phyloP scores from a whole-genome alignment of 2,329 filamentous ascomycete genomes.

The Emmonsia crescens region DNA sequence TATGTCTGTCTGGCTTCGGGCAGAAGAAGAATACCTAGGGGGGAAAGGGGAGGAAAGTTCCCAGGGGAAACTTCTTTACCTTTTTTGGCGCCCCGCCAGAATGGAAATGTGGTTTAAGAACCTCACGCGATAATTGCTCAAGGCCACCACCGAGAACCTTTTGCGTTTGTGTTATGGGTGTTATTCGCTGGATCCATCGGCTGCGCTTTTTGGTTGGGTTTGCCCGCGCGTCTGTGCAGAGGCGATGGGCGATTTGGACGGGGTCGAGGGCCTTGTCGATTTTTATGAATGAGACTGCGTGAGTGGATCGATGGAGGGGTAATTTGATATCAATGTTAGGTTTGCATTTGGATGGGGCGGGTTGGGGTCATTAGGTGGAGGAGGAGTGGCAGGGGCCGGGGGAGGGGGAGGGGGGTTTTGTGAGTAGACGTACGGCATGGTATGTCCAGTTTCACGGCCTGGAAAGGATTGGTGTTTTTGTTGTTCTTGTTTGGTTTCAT shows the following conservation, averaged over 20 bases:
- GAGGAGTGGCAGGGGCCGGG: too few relatives aligned
- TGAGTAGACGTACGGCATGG: constrained; percentile 30
- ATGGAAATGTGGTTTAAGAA: constrained; percentile 51
- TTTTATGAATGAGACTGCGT: constrained; percentile 48
- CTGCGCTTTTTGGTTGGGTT: constrained; percentile 43
- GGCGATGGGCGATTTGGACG: constrained; percentile 46
- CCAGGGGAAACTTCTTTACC: constrained; percentile 28
- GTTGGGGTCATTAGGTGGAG: not conserved
- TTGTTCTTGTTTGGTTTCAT: constrained; percentile 34
- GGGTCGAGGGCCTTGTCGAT: constrained; percentile 47
- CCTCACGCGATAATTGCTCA: constrained; percentile 44
- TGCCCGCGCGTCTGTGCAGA: constrained; percentile 46
- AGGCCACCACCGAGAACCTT: constrained; percentile 49
- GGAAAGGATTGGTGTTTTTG: constrained; percentile 39
- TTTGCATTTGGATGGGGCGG: constrained; percentile 15
- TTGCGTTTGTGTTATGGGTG: constrained; percentile 47
- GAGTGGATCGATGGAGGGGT: constrained; percentile 1
- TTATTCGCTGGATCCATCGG: constrained; percentile 50
- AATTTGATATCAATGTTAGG: constrained; percentile 9
- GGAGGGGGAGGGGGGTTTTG: constrained; percentile 3
- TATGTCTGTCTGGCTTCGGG: not conserved
- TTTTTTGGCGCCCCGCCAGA: constrained; percentile 41
- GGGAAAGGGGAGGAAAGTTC: not conserved
- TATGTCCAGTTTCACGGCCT: constrained; percentile 43
- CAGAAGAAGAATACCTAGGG: not conserved